phyloP scores from a whole-genome alignment of 2,329 filamentous ascomycete genomes.

The Xylaria arbuscula region DNA sequence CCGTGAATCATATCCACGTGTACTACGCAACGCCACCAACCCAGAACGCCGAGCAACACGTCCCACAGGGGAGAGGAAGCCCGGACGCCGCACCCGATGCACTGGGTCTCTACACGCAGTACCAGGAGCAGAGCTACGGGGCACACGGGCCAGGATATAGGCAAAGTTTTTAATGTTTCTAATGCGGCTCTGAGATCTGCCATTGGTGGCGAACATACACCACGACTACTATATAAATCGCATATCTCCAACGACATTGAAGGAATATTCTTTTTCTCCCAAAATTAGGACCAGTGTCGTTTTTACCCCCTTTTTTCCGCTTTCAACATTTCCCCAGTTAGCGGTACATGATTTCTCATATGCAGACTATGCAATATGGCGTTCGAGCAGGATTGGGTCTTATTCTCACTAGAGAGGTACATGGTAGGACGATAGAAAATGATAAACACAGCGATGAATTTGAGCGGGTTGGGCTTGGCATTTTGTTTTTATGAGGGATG shows the following conservation, averaged over 20 bases:
- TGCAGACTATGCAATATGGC: constrained; percentile 19
- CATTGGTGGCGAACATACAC: background rate
- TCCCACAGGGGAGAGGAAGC: background rate
- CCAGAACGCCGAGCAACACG: constrained; percentile 10
- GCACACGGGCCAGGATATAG: constrained; percentile 34
- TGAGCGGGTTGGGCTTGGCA: background rate
- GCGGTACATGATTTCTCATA: constrained; percentile 14
- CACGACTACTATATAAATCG: background rate
- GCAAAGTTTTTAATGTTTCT: constrained; percentile 32
- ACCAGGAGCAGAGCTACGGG: background rate
- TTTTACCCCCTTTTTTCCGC: background rate
- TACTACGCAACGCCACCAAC: constrained; percentile 34
- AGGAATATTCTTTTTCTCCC: background rate
- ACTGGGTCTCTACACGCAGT: constrained; percentile 22
- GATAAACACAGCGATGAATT: constrained; percentile 26
- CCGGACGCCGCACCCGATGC: constrained; percentile 11
- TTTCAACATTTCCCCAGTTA: background rate
- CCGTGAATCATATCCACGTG: constrained; percentile 38
- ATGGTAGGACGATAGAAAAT: background rate
- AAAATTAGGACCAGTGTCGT: background rate
- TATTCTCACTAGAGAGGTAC: constrained; percentile 14
- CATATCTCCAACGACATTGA: too few species aligned
- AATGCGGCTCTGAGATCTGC: background rate
- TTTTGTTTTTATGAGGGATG: background rate
- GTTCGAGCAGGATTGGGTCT: constrained; percentile 15